These are phyloP conservation scores for Acanthamoeba polyphaga DNA, from an alignment of 208 protist species.

Conservation along the genomic window DNA sequence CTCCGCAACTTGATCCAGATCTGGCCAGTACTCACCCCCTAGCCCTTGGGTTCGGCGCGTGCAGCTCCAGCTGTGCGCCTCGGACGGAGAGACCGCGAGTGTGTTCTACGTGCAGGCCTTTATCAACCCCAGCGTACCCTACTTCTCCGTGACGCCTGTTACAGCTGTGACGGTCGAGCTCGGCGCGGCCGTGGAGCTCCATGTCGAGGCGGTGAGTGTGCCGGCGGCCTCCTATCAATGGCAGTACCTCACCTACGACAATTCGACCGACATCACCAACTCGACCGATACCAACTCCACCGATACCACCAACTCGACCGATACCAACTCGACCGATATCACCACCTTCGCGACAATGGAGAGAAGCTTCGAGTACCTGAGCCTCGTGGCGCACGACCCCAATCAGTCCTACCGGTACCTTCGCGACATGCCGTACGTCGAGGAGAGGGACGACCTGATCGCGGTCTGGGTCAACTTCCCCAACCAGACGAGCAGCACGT, in stretches of 20 bases:
- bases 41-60: background rate
- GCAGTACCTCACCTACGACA: slow-evolving; percentile 16
- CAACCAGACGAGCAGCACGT: slow-evolving; percentile 23
- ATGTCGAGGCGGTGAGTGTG: background rate
- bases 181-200: background rate
- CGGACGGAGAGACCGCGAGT: background rate
- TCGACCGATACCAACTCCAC: background rate
- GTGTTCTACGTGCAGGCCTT: slow-evolving; percentile 23
- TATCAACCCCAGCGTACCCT: slow-evolving; percentile 1
- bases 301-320: background rate
- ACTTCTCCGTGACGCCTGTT: background rate
- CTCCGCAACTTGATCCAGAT: background rate
- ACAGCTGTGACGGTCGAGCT: background rate
- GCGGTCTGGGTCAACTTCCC: background rate
- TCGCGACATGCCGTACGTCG: background rate
- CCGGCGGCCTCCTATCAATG: slow-evolving; percentile 29
- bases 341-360: background rate
- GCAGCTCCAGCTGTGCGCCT: slow-evolving; percentile 29
- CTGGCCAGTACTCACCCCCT: background rate
- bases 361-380: background rate
- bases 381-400: background rate
- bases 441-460: slow-evolving; percentile 20
- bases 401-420: background rate
- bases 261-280: background rate
- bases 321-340: background rate